Evolutionary conservation across 306 rosid genomes (phyloP).

Genomic region (Quercus robur): DNA sequence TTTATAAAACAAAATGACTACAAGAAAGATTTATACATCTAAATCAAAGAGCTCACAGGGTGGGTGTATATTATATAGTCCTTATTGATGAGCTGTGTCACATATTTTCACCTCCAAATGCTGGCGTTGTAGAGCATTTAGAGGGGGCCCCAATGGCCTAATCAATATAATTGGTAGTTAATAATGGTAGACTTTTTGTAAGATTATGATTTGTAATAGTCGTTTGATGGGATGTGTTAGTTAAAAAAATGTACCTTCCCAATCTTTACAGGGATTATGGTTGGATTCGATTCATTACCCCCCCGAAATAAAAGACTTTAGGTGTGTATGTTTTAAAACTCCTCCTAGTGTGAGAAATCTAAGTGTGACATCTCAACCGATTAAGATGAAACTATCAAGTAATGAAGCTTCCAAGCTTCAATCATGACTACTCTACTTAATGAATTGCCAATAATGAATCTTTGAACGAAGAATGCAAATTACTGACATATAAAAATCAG

Average conservation of each 20-base stretch:
- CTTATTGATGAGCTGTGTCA: not conserved
- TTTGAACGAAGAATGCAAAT: no score
- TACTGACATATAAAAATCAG: no score
- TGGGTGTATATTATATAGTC: not conserved
- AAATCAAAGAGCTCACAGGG: not conserved
- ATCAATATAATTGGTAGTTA: not conserved
- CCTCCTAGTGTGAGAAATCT: constrained; percentile 9
- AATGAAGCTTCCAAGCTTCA: not conserved
- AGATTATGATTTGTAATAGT: no score
- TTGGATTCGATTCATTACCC: constrained; percentile 18
- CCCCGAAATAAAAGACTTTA: constrained; percentile 17
- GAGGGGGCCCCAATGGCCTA: not conserved
- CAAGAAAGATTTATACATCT: no score
- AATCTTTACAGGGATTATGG: constrained; percentile 4
- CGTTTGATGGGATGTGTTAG: not conserved
- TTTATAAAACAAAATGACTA: no score
- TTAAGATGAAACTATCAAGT: not conserved
- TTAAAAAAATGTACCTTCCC: not conserved
- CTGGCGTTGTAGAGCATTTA: not conserved
- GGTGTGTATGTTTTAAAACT: not conserved
- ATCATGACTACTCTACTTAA: not conserved
- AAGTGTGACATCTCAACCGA: constrained; percentile 38
- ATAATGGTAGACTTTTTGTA: not conserved
- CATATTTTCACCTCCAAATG: not conserved
- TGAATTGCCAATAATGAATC: no score